These are phyloP conservation scores for Tolypocladium pustulatum DNA, from an alignment of 2,329 filamentous ascomycete species.

Conservation along the genomic window DNA sequence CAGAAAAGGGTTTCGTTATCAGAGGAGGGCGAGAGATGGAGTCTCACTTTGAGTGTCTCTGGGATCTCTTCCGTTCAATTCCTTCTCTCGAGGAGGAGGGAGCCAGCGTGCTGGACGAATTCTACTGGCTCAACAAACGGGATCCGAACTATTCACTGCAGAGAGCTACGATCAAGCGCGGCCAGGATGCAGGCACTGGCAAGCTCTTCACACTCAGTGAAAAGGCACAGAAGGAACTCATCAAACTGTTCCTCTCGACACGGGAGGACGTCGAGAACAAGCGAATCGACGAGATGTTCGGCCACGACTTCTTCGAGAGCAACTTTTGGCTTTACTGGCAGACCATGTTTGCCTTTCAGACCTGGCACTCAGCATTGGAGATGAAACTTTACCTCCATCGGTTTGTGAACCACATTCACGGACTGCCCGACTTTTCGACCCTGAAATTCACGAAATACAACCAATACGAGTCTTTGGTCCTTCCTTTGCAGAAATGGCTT, in stretches of 20 bases:
- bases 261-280: not conserved
- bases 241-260: not conserved
- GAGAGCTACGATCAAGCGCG: constrained; percentile 16
- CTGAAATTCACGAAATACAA: not conserved
- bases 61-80: constrained; percentile 18
- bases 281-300: not conserved
- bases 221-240: constrained; percentile 12
- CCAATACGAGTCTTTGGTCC: not conserved
- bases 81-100: constrained; percentile 15
- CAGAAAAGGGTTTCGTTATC: constrained; percentile 18
- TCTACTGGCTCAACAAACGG: constrained; percentile 18
- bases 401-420: not conserved
- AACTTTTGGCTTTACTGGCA: constrained; percentile 9
- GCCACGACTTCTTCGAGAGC: constrained; percentile 5
- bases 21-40: constrained; percentile 18
- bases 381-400: constrained; percentile 4
- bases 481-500: not conserved
- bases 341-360: constrained; percentile 4
- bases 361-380: constrained; percentile 29
- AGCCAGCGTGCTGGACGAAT: constrained; percentile 18
- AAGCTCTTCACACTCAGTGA: constrained; percentile 15
- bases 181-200: constrained; percentile 14
- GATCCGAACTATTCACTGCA: constrained; percentile 11
- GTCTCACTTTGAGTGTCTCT: constrained; percentile 15
- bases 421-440: not conserved